Evolutionary conservation across 768 basidiomycete species (phyloP).

Genomic region (Boletus rubropictus): DNA sequence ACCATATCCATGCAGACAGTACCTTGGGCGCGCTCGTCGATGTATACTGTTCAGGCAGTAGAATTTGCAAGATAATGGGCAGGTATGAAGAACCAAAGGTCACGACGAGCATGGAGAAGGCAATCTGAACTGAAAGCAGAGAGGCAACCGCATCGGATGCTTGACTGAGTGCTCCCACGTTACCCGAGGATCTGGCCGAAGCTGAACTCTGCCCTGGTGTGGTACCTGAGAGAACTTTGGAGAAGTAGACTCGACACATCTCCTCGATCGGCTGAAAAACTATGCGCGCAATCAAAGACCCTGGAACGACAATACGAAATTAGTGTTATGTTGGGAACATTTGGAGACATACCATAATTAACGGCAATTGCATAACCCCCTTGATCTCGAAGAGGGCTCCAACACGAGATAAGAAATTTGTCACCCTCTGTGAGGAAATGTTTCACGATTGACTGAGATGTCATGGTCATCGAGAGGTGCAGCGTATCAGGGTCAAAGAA

Average conservation of each 20-base stretch:
- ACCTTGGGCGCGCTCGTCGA: conserved; percentile 76
- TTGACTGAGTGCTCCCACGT: conserved; percentile 24
- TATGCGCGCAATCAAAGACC: conserved; percentile 87
- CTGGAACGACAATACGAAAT: conserved; percentile 35
- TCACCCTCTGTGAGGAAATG: conserved; percentile 96
- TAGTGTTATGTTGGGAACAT: neutral
- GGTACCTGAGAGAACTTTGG: conserved; percentile 45
- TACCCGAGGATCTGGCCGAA: neutral
- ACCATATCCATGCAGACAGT: conserved; percentile 76
- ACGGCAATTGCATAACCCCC: conserved; percentile 94
- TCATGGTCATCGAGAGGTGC: conserved; percentile 74
- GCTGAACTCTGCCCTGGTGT: conserved; percentile 3
- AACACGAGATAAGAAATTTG: conserved; percentile 78
- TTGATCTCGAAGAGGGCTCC: conserved; percentile 81
- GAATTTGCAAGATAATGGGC: conserved; percentile 56
- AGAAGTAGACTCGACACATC: conserved; percentile 84
- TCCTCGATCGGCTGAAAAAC: conserved; percentile 96
- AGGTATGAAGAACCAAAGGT: conserved; percentile 76
- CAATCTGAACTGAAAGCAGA: conserved; percentile 60
- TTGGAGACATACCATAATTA: conserved; percentile 71
- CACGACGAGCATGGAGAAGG: conserved; percentile 62
- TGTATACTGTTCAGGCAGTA: conserved; percentile 68
- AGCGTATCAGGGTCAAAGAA: conserved; percentile 47
- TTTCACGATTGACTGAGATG: conserved; percentile 83
- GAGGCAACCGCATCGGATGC: conserved; percentile 51